Percentiles rank a stretch among this genome's conserved stretches.
Evolutionary conservation across 441 rosid genomes (phyloP).

Genomic region (Populus hybrid): DNA sequence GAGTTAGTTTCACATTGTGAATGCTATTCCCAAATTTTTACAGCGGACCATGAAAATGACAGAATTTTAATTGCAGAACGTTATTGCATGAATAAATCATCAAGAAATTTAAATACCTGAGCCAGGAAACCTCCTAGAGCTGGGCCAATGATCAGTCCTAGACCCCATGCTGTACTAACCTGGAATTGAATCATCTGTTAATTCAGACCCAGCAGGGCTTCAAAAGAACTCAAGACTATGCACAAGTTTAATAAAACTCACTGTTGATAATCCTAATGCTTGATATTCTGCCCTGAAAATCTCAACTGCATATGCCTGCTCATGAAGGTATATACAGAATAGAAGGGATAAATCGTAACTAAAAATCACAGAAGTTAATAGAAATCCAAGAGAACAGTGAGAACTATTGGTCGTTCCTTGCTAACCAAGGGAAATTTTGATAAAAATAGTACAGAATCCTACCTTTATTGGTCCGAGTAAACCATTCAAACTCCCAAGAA

Average conservation of each 20-base stretch:
- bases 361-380: neutral
- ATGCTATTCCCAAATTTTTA: neutral
- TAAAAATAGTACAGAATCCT: neutral
- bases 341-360: neutral
- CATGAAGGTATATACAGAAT: neutral
- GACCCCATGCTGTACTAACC: conserved; percentile 93
- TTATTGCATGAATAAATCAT: neutral
- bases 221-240: neutral
- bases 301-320: conserved; percentile 85
- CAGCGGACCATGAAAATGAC: neutral
- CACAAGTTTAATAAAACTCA: conserved; percentile 33
- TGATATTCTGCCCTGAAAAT: conserved; percentile 67
- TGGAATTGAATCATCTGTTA: conserved; percentile 24
- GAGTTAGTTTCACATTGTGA: neutral
- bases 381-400: neutral
- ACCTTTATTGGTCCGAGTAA: conserved; percentile 91
- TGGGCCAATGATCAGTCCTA: conserved; percentile 92
- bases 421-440: neutral
- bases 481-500: conserved; percentile 73
- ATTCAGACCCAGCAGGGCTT: conserved; percentile 6
- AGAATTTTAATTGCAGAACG: neutral
- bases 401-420: neutral
- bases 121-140: conserved; percentile 92
- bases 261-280: conserved; percentile 72
- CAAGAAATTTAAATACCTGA: conserved; percentile 49